Evolutionary conservation across 495 filamentous ascomycete genomes (phyloP).

Genomic region (Trichoderma reesei): DNA sequence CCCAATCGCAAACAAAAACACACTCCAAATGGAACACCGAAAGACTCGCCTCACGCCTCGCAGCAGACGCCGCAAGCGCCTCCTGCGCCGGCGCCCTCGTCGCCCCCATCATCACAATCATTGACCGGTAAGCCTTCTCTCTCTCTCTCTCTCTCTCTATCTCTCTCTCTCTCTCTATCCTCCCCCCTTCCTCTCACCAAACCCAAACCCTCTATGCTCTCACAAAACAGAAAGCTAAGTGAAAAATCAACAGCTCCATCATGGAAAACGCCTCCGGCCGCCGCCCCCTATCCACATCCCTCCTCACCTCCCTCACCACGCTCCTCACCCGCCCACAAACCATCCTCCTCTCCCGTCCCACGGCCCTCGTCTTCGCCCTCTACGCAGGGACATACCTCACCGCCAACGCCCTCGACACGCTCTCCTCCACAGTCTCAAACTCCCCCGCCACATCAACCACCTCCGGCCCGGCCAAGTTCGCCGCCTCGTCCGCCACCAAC

Average conservation of each 20-base stretch:
- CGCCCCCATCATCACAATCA: conserved; percentile 79
- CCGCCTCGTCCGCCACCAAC: conserved; percentile 73
- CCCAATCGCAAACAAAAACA: no score
- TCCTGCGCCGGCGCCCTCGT: conserved; percentile 69
- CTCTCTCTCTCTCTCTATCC: no score
- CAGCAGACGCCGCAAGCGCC: conserved; percentile 65
- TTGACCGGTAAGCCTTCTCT: conserved; percentile 82
- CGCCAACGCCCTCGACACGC: conserved; percentile 80
- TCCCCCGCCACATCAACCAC: conserved; percentile 50
- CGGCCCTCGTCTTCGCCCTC: conserved; percentile 75
- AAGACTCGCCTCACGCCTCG: conserved; percentile 55
- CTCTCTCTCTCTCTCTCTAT: no score
- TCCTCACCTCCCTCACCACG: conserved; percentile 50
- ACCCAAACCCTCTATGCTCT: conserved; percentile 13
- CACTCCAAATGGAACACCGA: conserved; percentile 55
- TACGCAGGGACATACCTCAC: conserved; percentile 90
- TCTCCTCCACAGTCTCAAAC: conserved; percentile 53
- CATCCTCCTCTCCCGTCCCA: conserved; percentile 71
- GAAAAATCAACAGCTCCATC: conserved; percentile 62
- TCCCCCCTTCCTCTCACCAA: no score
- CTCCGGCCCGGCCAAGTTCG: conserved; percentile 70
- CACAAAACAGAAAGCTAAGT: no score
- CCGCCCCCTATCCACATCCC: conserved; percentile 55
- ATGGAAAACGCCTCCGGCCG: conserved; percentile 91
- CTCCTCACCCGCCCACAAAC: conserved; percentile 58